A percentile compares a stretch with the other conserved stretches of the same genome.
Evolutionary conservation across 371 early-diverging fungal genomes (phyloP).

Genomic region (Mortierella sp.): DNA sequence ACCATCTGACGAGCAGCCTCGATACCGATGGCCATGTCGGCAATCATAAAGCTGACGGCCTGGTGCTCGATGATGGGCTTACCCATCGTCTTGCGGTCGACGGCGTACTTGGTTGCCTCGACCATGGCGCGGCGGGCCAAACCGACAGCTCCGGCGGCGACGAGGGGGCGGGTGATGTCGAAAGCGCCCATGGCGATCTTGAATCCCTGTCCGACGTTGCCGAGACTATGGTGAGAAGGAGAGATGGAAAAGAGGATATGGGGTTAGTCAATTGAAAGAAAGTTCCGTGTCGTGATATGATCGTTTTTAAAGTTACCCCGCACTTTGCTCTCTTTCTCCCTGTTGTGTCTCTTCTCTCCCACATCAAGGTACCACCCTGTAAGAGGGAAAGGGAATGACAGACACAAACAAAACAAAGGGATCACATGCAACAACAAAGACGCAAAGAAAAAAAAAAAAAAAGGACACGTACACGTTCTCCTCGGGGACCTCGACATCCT

Average conservation of each 20-base stretch:
- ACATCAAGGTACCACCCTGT: constrained; percentile 2
- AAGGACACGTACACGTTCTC: constrained; percentile 75
- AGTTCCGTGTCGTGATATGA: background rate
- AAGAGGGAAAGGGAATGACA: constrained; percentile 1
- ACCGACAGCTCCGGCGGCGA: constrained; percentile 94
- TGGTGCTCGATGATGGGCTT: constrained; percentile 92
- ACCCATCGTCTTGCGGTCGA: constrained; percentile 98
- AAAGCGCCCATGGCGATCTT: constrained; percentile 98
- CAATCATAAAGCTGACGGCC: constrained; percentile 96
- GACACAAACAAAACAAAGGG: constrained; percentile 11
- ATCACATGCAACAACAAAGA: constrained; percentile 22
- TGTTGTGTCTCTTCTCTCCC: constrained; percentile 1
- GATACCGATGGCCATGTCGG: constrained; percentile 95
- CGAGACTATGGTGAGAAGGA: constrained; percentile 56
- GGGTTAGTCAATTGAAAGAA: background rate
- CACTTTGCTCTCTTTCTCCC: constrained; percentile 2
- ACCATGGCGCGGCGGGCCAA: constrained; percentile 95
- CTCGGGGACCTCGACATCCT: constrained; percentile 93
- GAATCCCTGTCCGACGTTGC: constrained; percentile 89
- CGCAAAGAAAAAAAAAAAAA: background rate
- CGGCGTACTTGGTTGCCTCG: constrained; percentile 90
- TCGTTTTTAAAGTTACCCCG: constrained; percentile 9
- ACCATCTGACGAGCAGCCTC: constrained; percentile 93
- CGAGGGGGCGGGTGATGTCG: constrained; percentile 94
- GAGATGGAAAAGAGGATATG: constrained; percentile 12